Evolutionary conservation across 1,139 yeast genomes (phyloP).

Genomic region (Torulaspora pretoriensis): DNA sequence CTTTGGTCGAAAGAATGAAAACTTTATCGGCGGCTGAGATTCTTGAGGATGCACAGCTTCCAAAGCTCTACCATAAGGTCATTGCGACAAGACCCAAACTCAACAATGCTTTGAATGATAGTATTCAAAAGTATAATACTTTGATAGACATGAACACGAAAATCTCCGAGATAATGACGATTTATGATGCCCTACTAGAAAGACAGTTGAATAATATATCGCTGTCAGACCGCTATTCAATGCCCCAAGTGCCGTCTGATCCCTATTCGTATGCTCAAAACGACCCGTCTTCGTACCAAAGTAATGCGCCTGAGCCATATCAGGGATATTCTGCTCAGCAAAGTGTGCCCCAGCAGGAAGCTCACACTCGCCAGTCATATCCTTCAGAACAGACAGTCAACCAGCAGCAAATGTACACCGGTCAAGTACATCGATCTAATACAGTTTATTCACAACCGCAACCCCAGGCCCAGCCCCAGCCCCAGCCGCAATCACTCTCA

Average conservation of each 20-base stretch:
- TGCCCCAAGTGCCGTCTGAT: slow-evolving; percentile 29
- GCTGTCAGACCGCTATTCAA: slow-evolving; percentile 30
- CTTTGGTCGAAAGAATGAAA: slow-evolving; percentile 54
- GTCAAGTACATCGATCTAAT: background rate
- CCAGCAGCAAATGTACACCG: background rate
- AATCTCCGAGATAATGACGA: slow-evolving; percentile 68
- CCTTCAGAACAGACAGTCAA: background rate
- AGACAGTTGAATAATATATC: slow-evolving; percentile 41
- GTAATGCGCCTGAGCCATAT: background rate
- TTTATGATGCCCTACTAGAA: slow-evolving; percentile 79
- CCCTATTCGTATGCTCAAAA: slow-evolving; percentile 23
- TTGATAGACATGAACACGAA: slow-evolving; percentile 79
- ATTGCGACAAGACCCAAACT: slow-evolving; percentile 70
- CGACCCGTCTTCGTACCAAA: slow-evolving; percentile 14
- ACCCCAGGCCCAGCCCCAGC: slow-evolving; percentile 4
- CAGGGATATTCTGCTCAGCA: background rate
- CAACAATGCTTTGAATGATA: slow-evolving; percentile 57
- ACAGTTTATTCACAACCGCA: background rate
- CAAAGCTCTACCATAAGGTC: slow-evolving; percentile 61
- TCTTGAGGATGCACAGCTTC: slow-evolving; percentile 57
- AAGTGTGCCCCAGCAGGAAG: background rate
- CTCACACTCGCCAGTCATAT: background rate
- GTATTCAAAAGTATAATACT: slow-evolving; percentile 63
- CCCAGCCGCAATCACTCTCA: slow-evolving; percentile 4
- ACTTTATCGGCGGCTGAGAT: slow-evolving; percentile 52